Percentiles rank a stretch among this genome's conserved stretches.
Evolutionary conservation across 2,329 filamentous ascomycete genomes (phyloP).

Genomic region (Penicillium sp.): DNA sequence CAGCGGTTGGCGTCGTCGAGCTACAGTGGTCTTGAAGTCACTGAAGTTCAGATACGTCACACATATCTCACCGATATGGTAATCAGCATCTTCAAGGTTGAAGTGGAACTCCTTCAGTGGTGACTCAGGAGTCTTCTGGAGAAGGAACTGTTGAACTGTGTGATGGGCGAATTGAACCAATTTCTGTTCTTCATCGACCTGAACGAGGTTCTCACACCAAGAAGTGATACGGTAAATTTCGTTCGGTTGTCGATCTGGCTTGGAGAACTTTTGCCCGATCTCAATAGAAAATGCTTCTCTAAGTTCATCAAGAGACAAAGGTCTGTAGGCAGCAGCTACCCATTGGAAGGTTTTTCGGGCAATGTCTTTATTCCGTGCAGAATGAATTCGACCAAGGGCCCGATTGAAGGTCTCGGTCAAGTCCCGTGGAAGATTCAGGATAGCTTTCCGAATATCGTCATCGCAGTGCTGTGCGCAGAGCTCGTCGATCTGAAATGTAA

Average conservation of each 20-base stretch:
- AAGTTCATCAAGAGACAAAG: not conserved
- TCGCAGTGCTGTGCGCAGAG: not conserved
- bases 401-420: conserved; percentile 2
- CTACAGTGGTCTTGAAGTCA: not conserved
- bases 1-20: not conserved
- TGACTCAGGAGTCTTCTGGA: not conserved
- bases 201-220: not conserved
- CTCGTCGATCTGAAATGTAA: conserved; percentile 1
- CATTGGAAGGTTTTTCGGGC: not conserved
- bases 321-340: conserved; percentile 1
- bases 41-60: conserved; percentile 2
- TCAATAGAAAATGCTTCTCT: not conserved
- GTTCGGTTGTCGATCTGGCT: not conserved
- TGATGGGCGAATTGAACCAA: not conserved
- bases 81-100: not conserved
- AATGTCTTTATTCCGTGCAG: not conserved
- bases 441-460: not conserved
- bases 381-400: not conserved
- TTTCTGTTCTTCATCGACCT: not conserved
- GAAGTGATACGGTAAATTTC: not conserved
- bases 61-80: conserved; percentile 2
- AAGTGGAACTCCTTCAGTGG: not conserved
- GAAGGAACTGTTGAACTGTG: not conserved
- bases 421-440: not conserved
- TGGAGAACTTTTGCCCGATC: not conserved